Percentiles rank a stretch among this genome's conserved stretches.
Evolutionary conservation across 1,284 basidiomycete species (phyloP).

Genomic region (Spongiforma sp.): DNA sequence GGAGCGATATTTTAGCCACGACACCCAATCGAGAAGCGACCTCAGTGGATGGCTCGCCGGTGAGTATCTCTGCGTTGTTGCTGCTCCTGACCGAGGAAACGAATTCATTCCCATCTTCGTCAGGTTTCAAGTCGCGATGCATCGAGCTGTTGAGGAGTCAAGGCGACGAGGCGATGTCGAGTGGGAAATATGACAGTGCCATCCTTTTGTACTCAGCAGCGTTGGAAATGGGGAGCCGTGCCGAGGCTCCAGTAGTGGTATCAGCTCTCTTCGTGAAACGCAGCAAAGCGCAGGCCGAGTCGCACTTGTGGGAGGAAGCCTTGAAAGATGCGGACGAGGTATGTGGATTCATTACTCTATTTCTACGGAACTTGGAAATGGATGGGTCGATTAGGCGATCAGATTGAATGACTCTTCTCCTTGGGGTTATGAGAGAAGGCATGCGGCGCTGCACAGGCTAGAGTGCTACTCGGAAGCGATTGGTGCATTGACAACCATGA

Average conservation of each 20-base stretch:
- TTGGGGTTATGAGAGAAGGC: conserved; percentile 23
- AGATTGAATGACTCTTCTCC: conserved; percentile 17
- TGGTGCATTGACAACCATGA: conserved; percentile 8
- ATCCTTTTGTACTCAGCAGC: conserved; percentile 20
- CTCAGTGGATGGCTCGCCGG: conserved; percentile 17
- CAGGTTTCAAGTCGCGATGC: conserved; percentile 24
- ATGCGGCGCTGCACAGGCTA: conserved; percentile 21
- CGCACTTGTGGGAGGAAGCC: conserved; percentile 18
- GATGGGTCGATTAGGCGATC: conserved; percentile 17
- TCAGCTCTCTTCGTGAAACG: conserved; percentile 22
- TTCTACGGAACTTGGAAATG: neutral
- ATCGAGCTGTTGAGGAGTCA: neutral
- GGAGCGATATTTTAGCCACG: conserved; percentile 12
- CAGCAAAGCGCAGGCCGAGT: conserved; percentile 14
- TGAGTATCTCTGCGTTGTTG: neutral
- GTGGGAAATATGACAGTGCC: conserved; percentile 11
- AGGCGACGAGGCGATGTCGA: conserved; percentile 18
- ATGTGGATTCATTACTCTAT: neutral
- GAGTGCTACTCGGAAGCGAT: conserved; percentile 22
- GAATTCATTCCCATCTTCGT: neutral
- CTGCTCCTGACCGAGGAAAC: too few species aligned
- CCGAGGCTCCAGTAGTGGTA: neutral
- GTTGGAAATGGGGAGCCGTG: conserved; percentile 7
- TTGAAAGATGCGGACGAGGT: conserved; percentile 30
- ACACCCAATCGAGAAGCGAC: conserved; percentile 13